phyloP scores from a whole-genome alignment of 257 asterid genomes.

The Rubia yunnanensis region DNA sequence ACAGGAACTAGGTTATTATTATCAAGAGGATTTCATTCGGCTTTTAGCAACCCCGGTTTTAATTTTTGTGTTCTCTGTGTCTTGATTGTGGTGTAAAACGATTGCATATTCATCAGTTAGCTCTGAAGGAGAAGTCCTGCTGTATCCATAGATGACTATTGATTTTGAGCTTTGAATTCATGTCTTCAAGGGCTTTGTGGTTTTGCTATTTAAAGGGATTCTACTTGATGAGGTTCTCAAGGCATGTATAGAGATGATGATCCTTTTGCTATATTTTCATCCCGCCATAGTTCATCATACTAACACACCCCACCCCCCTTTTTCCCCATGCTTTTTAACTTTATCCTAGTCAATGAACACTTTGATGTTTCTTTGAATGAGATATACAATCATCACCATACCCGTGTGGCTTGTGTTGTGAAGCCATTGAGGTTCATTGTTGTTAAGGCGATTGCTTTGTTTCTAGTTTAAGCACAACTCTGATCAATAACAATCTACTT shows the following conservation, averaged over 20 bases:
- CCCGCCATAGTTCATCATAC: not conserved
- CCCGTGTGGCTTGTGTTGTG: not conserved
- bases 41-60: not conserved
- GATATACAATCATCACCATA: constrained; percentile 1
- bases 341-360: not conserved
- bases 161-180: not conserved
- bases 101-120: not conserved
- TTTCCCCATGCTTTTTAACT: not conserved
- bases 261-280: not conserved
- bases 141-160: not conserved
- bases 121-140: not conserved
- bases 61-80: not conserved
- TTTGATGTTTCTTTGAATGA: not conserved
- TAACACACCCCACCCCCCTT: not conserved
- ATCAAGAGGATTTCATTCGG: not conserved
- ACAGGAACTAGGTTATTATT: not conserved
- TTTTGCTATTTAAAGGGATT: not conserved
- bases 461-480: not conserved
- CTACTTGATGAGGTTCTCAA: not conserved
- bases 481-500: not conserved
- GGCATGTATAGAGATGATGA: not conserved
- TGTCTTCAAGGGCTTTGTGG: not conserved
- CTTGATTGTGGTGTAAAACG: not conserved
- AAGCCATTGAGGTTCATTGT: not conserved
- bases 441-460: not conserved